phyloP scores from a whole-genome alignment of 306 rosid genomes.

The Sphenostylis stenocarpa region DNA sequence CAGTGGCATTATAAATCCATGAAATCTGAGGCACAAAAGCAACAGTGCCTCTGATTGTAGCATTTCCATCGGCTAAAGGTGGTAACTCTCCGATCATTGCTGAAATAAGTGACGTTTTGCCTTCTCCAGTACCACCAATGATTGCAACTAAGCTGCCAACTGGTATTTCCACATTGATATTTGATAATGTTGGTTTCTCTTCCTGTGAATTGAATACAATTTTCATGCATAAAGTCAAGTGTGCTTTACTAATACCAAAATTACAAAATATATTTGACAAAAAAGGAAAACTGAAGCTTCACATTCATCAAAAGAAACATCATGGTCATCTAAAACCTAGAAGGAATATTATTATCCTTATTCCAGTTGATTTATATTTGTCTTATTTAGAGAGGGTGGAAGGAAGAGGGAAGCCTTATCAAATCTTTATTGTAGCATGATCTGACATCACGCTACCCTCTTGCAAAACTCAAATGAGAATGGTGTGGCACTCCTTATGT shows the following conservation, averaged over 20 bases:
- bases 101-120: conserved; percentile 83
- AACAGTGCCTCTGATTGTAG: conserved; percentile 73
- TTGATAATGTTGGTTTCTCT: conserved; percentile 62
- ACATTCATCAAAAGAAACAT: conserved; percentile 3
- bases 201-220: conserved; percentile 42
- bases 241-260: not conserved
- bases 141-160: conserved; percentile 85
- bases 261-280: not conserved
- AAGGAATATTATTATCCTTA: not conserved
- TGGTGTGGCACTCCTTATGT: not conserved
- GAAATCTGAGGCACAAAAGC: conserved; percentile 97
- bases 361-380: not conserved
- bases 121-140: conserved; percentile 95
- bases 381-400: not conserved
- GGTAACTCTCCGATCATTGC: conserved; percentile 89
- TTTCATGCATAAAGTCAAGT: conserved; percentile 5
- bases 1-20: conserved; percentile 96
- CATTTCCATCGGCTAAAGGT: conserved; percentile 44
- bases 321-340: not conserved
- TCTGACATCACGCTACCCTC: not conserved
- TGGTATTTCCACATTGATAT: conserved; percentile 71
- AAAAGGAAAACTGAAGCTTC: not conserved
- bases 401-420: not conserved
- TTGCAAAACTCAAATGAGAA: not conserved
- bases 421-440: not conserved